Conservation (phyloP, 139 green algal genomes). For the Bryopsis sp. region DNA sequence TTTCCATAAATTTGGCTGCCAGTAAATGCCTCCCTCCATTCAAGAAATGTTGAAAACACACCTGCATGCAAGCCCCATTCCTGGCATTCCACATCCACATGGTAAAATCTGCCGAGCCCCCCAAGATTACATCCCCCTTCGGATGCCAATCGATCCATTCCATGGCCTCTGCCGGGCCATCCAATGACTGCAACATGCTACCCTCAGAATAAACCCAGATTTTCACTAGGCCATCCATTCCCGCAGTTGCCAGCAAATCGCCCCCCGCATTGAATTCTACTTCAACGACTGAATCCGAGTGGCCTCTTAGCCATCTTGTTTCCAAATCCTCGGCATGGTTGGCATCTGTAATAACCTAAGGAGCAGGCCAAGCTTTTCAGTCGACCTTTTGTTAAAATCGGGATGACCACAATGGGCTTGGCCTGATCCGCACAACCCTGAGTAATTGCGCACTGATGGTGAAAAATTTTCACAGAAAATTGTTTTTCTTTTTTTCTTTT, state of each 20-base stretch:
- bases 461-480: background rate
- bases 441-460: background rate
- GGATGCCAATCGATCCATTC: slow-evolving; percentile 93
- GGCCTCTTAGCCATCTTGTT: background rate
- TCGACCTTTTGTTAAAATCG: too few relatives aligned
- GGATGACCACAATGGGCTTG: too few relatives aligned
- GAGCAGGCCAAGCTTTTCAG: too few relatives aligned
- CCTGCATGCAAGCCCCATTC: slow-evolving; percentile 78
- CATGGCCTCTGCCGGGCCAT: slow-evolving; percentile 68
- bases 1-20: too few relatives aligned
- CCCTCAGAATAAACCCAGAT: slow-evolving; percentile 25
- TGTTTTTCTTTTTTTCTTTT: background rate
- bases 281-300: slow-evolving; percentile 4
- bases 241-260: background rate
- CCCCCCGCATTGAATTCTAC: background rate
- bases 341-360: too few relatives aligned
- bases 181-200: slow-evolving; percentile 43
- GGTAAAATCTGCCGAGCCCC: slow-evolving; percentile 84
- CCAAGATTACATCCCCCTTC: slow-evolving; percentile 75
- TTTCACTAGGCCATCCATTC: slow-evolving; percentile 15
- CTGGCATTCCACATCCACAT: slow-evolving; percentile 93
- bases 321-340: background rate
- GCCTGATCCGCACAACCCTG: too few relatives aligned
- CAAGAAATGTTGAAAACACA: too few relatives aligned
- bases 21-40: background rate